Base-by-base conservation (phyloP, 495 filamentous ascomycete genomes). In the Penicillium goetzii region DNA sequence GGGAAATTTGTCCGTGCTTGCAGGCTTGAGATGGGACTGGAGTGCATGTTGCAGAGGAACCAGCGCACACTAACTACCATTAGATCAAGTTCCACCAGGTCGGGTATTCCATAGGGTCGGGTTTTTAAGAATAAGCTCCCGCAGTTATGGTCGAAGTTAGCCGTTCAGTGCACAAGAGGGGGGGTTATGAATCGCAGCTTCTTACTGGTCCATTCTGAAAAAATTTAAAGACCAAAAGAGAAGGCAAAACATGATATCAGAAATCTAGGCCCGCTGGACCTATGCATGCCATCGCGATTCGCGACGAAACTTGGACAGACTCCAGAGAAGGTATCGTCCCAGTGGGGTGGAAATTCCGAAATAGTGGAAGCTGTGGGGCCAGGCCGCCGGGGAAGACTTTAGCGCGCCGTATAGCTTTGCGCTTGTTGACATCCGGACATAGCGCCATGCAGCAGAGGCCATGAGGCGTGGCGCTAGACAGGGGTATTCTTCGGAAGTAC, bases 1-100 rank as follows among this genome's bases (percentile, higher is more conserved):
- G 64, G 69, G 71, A 12, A 72, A 71, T 69, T 66, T 69, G 43
- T 64, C 71, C 71, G 71, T 66, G 47, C 41, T 12, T 73, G 71
- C 68, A 67, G 57, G 50, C 11, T 28, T 28, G 41, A 23, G 50
- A 64, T 57, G 60, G n/a, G 26, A 52, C 8, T 65, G 52, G 56
- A 50, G 53, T 59, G 56, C 64, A 68, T 58, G 3, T 49, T 61
- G 55, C 54, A 68, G 60, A 15, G 52, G 15, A 28, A 15, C 38
- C 25, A 40, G 21, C 54, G 19, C 30, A 19, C 3, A 50, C 47
- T 50, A 26, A 26, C 17, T 26, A 17, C 41, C 11, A 23, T 47
- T 47, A 47, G 21, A 47, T 47, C 43, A 53, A 53, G 50, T 2
- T 47, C 47, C 33, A 33, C 19, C n/a, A 23, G 0, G 19, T 23